Evolutionary conservation across 2,329 filamentous ascomycete genomes (phyloP), one percentile per base, ranked within the genome.

Genomic region (Furcasterigmium sp.): DNA sequence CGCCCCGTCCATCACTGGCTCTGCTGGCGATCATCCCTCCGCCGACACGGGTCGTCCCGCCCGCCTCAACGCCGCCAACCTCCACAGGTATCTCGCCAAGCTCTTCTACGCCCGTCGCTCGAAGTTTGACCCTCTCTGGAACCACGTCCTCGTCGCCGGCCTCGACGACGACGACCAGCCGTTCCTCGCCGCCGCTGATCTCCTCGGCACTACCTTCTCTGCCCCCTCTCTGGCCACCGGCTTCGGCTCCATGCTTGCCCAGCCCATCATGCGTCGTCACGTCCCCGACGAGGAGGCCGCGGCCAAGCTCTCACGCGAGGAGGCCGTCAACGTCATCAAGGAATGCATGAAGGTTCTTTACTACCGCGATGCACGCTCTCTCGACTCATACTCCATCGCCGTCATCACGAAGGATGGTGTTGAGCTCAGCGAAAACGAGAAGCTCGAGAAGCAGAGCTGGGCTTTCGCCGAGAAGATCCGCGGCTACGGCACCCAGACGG

Each of bases 301-400:
- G 26, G 73, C 80, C 56, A 72, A 80, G 47, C 73, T 97, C 51
- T 82, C 74, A 32, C 78, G 81, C 62, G 91, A 96, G 57, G 67
- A 87, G 61, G 93, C 93, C 39, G 74, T 96, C 48, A 73, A 84
- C 46, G 78, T 89, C 32, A 70, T 98, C 60, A 86, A 86, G 73
- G 87, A 95, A 70, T 95, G 90, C 68, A 91, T 98, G 87, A 97
- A 97, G 79, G 91, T 97, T 42, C 76, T 98, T 48, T 98, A 87
- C 74, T 98, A 98, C 75, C 81, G 93, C 57, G 93, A 98, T 69
- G 93, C 93, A 36, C 83, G 93, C 65, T 94, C 87, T 70, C 70
- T 93, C 69, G 90, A 96, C 68, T 77, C 79, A 54, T 98, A 96
- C 73, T 93, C 87, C 52, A 84, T 97, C 62, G 91, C 91, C 17